Conservation (phyloP, 2,329 filamentous ascomycete genomes). For the Elsinoe batatas region DNA sequence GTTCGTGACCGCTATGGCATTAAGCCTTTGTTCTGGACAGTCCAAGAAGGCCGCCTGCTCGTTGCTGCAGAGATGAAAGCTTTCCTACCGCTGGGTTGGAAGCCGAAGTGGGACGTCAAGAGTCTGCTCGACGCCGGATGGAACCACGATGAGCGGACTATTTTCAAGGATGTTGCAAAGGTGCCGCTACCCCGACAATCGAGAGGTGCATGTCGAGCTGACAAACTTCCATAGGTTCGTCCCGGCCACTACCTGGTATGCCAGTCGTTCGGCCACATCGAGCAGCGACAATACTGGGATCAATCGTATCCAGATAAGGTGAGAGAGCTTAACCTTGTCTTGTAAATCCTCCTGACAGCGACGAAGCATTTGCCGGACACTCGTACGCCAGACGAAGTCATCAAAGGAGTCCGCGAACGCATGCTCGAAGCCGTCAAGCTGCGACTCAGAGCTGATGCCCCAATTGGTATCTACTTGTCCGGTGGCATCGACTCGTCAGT, state of each 20-base stretch:
- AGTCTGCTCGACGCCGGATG: conserved; percentile 37
- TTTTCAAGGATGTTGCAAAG: conserved; percentile 42
- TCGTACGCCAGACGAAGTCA: conserved; percentile 42
- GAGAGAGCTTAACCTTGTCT: conserved; percentile 12
- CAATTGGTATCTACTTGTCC: conserved; percentile 47
- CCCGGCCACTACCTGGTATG: conserved; percentile 39
- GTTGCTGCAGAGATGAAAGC: conserved; percentile 47
- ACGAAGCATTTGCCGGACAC: conserved; percentile 29
- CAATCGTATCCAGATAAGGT: conserved; percentile 45
- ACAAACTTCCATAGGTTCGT: conserved; percentile 27
- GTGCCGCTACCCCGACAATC: conserved; percentile 17
- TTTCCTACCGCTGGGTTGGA: conserved; percentile 42
- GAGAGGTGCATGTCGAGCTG: not conserved
- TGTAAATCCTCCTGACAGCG: not conserved
- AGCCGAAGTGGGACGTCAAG: conserved; percentile 44
- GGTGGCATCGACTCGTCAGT: conserved; percentile 51
- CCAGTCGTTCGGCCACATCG: conserved; percentile 29
- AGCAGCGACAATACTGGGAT: conserved; percentile 44
- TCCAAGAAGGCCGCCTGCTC: conserved; percentile 32
- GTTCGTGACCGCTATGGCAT: conserved; percentile 48
- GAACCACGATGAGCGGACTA: conserved; percentile 37
- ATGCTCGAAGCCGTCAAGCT: conserved; percentile 45
- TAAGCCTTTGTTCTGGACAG: conserved; percentile 47
- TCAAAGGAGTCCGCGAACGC: conserved; percentile 39
- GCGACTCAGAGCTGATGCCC: conserved; percentile 48